Evolutionary conservation across 768 basidiomycete species (phyloP).

Genomic region (Chalciporus chontae): DNA sequence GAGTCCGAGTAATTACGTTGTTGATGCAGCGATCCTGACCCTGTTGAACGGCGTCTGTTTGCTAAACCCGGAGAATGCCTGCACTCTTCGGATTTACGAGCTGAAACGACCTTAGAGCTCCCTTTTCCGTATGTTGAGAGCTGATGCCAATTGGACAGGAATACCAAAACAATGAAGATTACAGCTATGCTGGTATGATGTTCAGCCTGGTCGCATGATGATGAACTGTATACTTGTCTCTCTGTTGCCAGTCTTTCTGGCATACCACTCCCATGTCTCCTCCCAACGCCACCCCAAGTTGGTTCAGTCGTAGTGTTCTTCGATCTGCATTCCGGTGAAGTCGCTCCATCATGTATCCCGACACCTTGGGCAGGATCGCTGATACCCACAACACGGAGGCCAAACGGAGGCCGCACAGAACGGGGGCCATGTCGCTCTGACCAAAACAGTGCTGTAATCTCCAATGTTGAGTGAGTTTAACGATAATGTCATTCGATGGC

Average conservation of each 20-base stretch:
- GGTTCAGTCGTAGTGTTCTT: background rate
- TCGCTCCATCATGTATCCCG: constrained; percentile 6
- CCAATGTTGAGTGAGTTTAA: background rate
- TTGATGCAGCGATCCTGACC: constrained; percentile 11
- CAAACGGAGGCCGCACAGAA: constrained; percentile 7
- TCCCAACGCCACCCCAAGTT: too few species aligned
- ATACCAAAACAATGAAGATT: background rate
- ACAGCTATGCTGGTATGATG: background rate
- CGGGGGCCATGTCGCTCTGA: background rate
- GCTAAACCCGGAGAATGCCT: constrained; percentile 1
- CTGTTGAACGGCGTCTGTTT: background rate
- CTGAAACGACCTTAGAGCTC: constrained; percentile 1
- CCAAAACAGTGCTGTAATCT: constrained; percentile 5
- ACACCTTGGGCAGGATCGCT: constrained; percentile 6
- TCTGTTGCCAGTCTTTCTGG: too few species aligned
- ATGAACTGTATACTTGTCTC: background rate
- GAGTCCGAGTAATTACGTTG: constrained; percentile 10
- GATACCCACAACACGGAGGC: constrained; percentile 12
- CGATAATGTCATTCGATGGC: background rate
- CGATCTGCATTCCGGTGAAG: constrained; percentile 2
- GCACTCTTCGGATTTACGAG: background rate
- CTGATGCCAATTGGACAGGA: background rate
- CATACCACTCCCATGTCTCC: too few species aligned
- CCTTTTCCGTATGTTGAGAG: constrained; percentile 12
- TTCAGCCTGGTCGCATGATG: background rate